These are phyloP conservation scores for Xylaria sp. DNA, from an alignment of 2,329 filamentous ascomycete species.

Conservation along the genomic window DNA sequence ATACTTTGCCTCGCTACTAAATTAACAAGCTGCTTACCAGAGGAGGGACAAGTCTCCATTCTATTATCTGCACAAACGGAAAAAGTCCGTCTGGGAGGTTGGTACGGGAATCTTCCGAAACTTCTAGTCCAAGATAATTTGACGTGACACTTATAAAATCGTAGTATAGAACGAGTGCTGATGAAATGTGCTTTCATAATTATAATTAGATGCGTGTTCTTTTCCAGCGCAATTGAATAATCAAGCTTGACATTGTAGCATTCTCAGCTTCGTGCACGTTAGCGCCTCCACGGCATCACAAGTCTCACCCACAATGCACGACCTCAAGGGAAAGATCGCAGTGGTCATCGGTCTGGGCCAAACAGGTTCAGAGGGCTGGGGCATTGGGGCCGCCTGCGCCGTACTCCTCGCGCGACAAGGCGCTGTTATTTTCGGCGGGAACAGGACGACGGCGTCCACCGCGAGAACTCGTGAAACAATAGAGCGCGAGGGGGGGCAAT, in stretches of 20 bases:
- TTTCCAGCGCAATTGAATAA: not conserved
- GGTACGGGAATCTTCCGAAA: conserved; percentile 21
- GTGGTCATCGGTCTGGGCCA: conserved; percentile 30
- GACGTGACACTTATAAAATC: not conserved
- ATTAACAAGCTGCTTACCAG: too few relatives aligned
- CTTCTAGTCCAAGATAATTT: not conserved
- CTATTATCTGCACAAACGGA: too few relatives aligned
- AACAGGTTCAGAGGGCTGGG: conserved; percentile 22
- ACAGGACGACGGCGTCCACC: conserved; percentile 18
- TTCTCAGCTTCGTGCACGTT: not conserved
- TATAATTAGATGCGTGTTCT: not conserved
- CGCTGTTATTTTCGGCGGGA: conserved; percentile 29
- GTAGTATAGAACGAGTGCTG: not conserved
- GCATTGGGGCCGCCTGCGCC: conserved; percentile 30
- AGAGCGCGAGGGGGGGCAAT: conserved; percentile 25
- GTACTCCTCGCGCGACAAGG: conserved; percentile 30
- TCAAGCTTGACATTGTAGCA: not conserved
- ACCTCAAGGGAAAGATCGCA: conserved; percentile 27
- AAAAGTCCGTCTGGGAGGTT: not conserved
- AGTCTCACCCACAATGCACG: conserved; percentile 12
- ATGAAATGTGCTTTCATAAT: not conserved
- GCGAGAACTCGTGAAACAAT: conserved; percentile 23
- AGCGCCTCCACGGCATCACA: not conserved
- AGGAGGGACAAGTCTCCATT: too few relatives aligned
- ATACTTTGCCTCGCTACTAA: too few relatives aligned